These are phyloP conservation scores for Phaeosphaeriaceae sp. DNA, from an alignment of 2,329 filamentous ascomycete genomes.

Conservation along the genomic window DNA sequence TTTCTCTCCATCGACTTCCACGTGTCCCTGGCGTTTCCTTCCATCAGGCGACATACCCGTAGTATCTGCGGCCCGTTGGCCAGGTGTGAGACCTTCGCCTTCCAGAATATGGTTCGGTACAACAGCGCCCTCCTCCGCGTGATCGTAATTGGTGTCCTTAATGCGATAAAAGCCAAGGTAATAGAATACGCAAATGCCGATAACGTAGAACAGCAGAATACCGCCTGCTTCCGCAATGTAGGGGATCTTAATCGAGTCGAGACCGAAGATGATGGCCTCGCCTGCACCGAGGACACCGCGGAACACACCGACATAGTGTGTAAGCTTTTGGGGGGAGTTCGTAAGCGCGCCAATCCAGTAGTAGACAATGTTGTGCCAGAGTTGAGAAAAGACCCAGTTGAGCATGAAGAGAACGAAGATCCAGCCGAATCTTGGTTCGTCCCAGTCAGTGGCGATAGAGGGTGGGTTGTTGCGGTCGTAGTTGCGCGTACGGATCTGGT, in stretches of 20 bases:
- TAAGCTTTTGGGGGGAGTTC: conserved; percentile 42
- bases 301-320: conserved; percentile 41
- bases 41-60: not conserved
- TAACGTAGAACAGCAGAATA: conserved; percentile 37
- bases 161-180: conserved; percentile 39
- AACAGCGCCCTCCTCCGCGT: conserved; percentile 32
- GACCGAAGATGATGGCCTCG: conserved; percentile 41
- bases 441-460: conserved; percentile 36
- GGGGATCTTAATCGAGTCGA: conserved; percentile 40
- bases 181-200: conserved; percentile 35
- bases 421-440: conserved; percentile 34
- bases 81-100: conserved; percentile 25
- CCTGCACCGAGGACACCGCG: conserved; percentile 40
- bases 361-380: conserved; percentile 44
- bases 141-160: conserved; percentile 41
- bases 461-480: conserved; percentile 35
- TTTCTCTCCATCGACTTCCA: not conserved
- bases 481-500: conserved; percentile 37
- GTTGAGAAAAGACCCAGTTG: conserved; percentile 40
- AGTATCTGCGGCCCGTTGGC: conserved; percentile 20
- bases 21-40: not conserved
- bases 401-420: conserved; percentile 42
- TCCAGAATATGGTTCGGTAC: conserved; percentile 38
- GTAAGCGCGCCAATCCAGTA: conserved; percentile 44
- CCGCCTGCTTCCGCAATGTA: conserved; percentile 39